Percentiles rank a stretch among this genome's conserved stretches.
These are phyloP conservation scores for Candida pseudofarinosa DNA, from an alignment of 805 yeast species.

Conservation along the genomic window DNA sequence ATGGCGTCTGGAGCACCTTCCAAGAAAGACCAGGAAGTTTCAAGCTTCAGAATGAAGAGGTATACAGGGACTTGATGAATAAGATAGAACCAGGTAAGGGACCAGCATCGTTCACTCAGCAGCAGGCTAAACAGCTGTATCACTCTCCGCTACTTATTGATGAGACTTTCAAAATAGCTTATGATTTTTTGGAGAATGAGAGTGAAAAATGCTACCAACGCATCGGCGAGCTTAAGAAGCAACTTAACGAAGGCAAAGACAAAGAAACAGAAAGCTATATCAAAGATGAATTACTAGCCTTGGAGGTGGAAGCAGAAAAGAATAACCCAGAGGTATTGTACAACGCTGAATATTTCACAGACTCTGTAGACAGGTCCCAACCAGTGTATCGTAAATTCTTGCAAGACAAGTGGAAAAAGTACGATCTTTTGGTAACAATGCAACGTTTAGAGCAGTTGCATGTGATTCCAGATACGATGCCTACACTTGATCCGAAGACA, in stretches of 20 bases:
- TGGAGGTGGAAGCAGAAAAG: constrained; percentile 60
- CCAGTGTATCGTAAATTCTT: constrained; percentile 79
- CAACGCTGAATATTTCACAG: constrained; percentile 48
- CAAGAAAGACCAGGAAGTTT: constrained; percentile 25
- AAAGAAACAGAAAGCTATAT: constrained; percentile 5
- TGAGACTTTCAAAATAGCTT: constrained; percentile 69
- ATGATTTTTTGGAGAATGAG: constrained; percentile 52
- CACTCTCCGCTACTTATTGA: constrained; percentile 65
- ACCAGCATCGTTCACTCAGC: constrained; percentile 48
- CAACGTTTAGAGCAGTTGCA: constrained; percentile 84
- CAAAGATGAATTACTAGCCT: constrained; percentile 17
- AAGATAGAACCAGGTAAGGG: constrained; percentile 33
- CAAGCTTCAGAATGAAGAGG: constrained; percentile 17
- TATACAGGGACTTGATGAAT: constrained; percentile 19
- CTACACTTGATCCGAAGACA: constrained; percentile 78
- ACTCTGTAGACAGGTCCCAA: constrained; percentile 57
- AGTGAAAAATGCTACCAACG: constrained; percentile 36
- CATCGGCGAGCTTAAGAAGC: constrained; percentile 31
- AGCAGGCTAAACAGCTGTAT: constrained; percentile 48
- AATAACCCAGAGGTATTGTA: constrained; percentile 82
- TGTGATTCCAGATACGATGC: constrained; percentile 91
- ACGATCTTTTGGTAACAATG: constrained; percentile 75
- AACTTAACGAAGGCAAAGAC: constrained; percentile 16
- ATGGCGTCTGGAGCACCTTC: constrained; percentile 32
- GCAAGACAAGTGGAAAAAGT: constrained; percentile 65